Percentiles rank a stretch among this genome's conserved stretches.
Conservation (phyloP, 371 early-diverging fungal genomes). For the Ordospora colligata region DNA sequence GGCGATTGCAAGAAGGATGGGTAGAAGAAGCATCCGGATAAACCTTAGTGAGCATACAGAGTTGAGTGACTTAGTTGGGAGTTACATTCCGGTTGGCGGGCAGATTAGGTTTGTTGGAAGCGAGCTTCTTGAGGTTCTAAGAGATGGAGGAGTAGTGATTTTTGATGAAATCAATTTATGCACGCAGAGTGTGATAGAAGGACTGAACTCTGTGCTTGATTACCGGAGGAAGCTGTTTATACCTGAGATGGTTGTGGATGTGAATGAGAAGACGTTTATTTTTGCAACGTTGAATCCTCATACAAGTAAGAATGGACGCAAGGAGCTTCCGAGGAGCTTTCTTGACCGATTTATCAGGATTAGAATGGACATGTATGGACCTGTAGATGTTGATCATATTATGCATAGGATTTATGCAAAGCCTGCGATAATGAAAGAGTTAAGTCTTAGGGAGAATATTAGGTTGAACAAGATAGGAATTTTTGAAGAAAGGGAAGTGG, state of each 20-base stretch:
- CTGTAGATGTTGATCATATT: slow-evolving; percentile 50
- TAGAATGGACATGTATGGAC: slow-evolving; percentile 66
- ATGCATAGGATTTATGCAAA: slow-evolving; percentile 22
- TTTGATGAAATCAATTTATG: slow-evolving; percentile 97
- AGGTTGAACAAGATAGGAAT: slow-evolving; percentile 4
- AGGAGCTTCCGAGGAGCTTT: slow-evolving; percentile 92
- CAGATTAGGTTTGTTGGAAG: slow-evolving; percentile 64
- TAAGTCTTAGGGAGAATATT: slow-evolving; percentile 41
- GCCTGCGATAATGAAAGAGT: neutral
- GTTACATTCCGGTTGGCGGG: slow-evolving; percentile 45
- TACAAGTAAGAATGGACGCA: slow-evolving; percentile 87
- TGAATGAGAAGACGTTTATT: slow-evolving; percentile 65
- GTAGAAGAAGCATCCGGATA: slow-evolving; percentile 77
- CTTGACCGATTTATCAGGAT: slow-evolving; percentile 91
- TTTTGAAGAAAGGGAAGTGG: neutral
- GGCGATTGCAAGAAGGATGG: slow-evolving; percentile 71
- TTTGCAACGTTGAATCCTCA: slow-evolving; percentile 97
- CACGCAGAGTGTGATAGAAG: slow-evolving; percentile 94
- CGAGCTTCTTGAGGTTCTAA: slow-evolving; percentile 84
- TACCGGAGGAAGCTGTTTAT: slow-evolving; percentile 86
- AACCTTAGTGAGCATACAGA: slow-evolving; percentile 98
- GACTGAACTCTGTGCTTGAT: slow-evolving; percentile 93
- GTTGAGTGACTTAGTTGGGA: slow-evolving; percentile 90
- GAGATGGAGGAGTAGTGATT: slow-evolving; percentile 88
- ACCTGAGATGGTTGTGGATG: slow-evolving; percentile 73